Percentiles rank a stretch among this genome's conserved stretches.
These are phyloP conservation scores for Trichomonascaceae sp. DNA, from an alignment of 1,139 yeast genomes.

Conservation along the genomic window DNA sequence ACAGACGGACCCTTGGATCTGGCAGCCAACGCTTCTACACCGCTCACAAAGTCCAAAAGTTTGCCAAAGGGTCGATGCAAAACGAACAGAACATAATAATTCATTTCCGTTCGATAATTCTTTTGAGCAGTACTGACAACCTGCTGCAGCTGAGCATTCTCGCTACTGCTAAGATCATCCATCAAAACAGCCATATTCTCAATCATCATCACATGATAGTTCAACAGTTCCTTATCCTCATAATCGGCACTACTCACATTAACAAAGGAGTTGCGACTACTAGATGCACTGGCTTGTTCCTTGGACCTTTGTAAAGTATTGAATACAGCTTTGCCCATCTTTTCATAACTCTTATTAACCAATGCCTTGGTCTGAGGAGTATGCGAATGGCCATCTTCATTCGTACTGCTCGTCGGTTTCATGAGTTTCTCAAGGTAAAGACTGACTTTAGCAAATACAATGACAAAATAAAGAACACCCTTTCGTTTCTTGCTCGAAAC, in stretches of 20 bases:
- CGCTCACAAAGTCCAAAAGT: slow-evolving; percentile 57
- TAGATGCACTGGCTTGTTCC: slow-evolving; percentile 21
- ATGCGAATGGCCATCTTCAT: background rate
- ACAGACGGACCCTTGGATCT: slow-evolving; percentile 42
- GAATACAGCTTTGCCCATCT: slow-evolving; percentile 29
- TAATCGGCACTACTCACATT: slow-evolving; percentile 30
- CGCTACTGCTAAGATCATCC: slow-evolving; percentile 42
- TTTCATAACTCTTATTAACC: slow-evolving; percentile 42
- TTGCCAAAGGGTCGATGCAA: slow-evolving; percentile 59
- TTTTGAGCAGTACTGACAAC: slow-evolving; percentile 33
- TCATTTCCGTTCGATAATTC: slow-evolving; percentile 42
- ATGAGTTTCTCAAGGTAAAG: slow-evolving; percentile 30
- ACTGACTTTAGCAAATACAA: slow-evolving; percentile 43
- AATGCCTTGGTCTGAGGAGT: slow-evolving; percentile 24
- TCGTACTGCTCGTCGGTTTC: background rate
- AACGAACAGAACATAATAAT: slow-evolving; percentile 44
- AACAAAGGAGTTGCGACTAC: slow-evolving; percentile 11
- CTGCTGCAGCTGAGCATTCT: slow-evolving; percentile 27
- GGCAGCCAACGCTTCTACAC: slow-evolving; percentile 49
- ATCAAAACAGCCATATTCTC: slow-evolving; percentile 57
- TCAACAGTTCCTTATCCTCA: slow-evolving; percentile 51
- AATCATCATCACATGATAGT: slow-evolving; percentile 54
- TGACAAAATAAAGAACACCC: slow-evolving; percentile 40
- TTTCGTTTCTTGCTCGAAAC: slow-evolving; percentile 38
- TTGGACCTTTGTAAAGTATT: slow-evolving; percentile 28